Evolutionary conservation across 345 rosid species (phyloP).

Genomic region (Lumnitzera littorea): DNA sequence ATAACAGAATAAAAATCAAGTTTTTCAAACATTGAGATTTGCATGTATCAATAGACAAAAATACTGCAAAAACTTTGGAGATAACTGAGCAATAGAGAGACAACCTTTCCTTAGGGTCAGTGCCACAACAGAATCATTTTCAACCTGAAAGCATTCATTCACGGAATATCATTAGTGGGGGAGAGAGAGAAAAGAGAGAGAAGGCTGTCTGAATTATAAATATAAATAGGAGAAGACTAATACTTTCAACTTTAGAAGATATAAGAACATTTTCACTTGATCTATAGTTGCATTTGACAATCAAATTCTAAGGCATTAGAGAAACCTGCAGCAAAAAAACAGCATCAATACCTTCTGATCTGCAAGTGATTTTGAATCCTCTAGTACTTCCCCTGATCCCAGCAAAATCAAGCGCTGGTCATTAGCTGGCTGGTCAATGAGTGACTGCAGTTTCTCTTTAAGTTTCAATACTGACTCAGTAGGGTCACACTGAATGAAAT

Average conservation of each 20-base stretch:
- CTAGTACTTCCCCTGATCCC: slow-evolving; percentile 50
- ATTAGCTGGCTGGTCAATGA: slow-evolving; percentile 56
- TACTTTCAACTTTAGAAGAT: neutral
- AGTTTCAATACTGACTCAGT: slow-evolving; percentile 67
- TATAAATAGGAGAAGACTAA: neutral
- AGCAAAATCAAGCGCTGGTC: slow-evolving; percentile 66
- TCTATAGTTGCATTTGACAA: too few species aligned
- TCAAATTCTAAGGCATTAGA: too few species aligned
- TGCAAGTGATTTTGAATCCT: slow-evolving; percentile 74
- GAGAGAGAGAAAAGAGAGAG: neutral
- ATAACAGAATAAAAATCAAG: too few species aligned
- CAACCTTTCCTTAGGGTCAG: slow-evolving; percentile 82
- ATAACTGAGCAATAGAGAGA: slow-evolving; percentile 10
- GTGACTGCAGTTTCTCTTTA: slow-evolving; percentile 62
- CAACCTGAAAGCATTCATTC: slow-evolving; percentile 52
- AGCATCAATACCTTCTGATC: slow-evolving; percentile 56
- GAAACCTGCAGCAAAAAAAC: too few species aligned
- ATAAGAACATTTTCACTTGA: slow-evolving; percentile 1
- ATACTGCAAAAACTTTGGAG: neutral
- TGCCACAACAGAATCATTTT: slow-evolving; percentile 91
- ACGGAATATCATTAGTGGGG: neutral
- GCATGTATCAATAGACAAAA: neutral
- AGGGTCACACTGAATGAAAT: slow-evolving; percentile 81
- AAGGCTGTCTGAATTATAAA: neutral
- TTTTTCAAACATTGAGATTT: too few species aligned